phyloP scores from a whole-genome alignment of 371 early-diverging fungal genomes.

The Apophysomyces sp. region DNA sequence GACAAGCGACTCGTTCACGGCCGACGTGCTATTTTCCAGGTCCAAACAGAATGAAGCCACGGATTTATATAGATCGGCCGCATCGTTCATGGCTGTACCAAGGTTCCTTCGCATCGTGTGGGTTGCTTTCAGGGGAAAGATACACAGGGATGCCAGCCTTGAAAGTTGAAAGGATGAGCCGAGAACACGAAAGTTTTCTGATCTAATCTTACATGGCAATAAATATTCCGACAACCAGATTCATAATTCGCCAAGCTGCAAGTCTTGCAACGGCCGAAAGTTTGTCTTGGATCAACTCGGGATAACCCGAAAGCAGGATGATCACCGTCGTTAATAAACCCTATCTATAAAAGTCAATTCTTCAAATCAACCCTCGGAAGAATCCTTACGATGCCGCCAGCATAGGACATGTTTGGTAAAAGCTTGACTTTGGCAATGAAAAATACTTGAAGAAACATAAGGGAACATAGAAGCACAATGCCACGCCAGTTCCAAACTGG shows the following conservation, averaged over 20 bases:
- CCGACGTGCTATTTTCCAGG: conserved; percentile 8
- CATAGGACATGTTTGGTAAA: conserved; percentile 29
- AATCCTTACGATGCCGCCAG: conserved; percentile 36
- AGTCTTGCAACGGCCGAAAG: conserved; percentile 22
- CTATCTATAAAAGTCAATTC: conserved; percentile 1
- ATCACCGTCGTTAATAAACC: conserved; percentile 32
- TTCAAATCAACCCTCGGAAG: background rate
- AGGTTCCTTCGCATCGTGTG: conserved; percentile 34
- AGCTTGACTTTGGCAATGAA: conserved; percentile 33
- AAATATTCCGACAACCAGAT: conserved; percentile 35
- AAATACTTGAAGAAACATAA: conserved; percentile 37
- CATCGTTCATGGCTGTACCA: conserved; percentile 31
- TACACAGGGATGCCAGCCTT: conserved; percentile 21
- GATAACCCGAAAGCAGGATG: conserved; percentile 35
- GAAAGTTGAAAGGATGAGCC: background rate
- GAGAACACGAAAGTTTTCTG: background rate
- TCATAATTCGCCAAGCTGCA: conserved; percentile 32
- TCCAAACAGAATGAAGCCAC: conserved; percentile 30
- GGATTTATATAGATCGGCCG: conserved; percentile 33
- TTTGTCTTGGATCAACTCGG: conserved; percentile 24
- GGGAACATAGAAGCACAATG: conserved; percentile 19
- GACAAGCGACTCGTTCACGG: background rate
- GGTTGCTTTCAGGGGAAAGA: conserved; percentile 35
- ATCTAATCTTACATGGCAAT: conserved; percentile 27
- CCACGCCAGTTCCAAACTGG: conserved; percentile 28